Evolutionary conservation across 257 asterid species (phyloP).

Genomic region (Cynanchum wilfordii): DNA sequence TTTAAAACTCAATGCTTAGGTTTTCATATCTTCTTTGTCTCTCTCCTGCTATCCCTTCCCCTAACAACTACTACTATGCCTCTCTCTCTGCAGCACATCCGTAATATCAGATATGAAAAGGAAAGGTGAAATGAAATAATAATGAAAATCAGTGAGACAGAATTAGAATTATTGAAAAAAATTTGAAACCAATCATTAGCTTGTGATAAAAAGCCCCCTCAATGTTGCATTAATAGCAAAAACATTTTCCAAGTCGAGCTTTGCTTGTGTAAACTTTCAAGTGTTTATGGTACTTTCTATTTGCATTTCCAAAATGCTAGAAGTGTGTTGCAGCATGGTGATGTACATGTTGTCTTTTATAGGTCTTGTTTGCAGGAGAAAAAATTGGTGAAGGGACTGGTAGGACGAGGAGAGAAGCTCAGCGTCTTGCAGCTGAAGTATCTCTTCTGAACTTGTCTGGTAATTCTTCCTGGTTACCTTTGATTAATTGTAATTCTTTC

Average conservation of each 20-base stretch:
- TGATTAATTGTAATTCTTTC: slow-evolving; percentile 4
- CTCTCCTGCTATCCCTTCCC: neutral
- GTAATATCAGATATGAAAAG: neutral
- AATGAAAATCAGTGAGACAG: neutral
- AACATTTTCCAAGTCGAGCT: neutral
- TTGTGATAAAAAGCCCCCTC: neutral
- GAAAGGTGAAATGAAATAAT: neutral
- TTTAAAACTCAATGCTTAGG: neutral
- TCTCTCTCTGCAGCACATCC: neutral
- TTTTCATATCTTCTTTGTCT: neutral
- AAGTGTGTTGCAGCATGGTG: slow-evolving; percentile 10
- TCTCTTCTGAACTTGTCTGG: slow-evolving; percentile 86
- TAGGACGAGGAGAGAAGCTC: slow-evolving; percentile 92
- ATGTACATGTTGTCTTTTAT: slow-evolving; percentile 26
- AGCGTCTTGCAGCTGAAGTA: slow-evolving; percentile 65
- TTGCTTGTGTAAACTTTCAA: neutral
- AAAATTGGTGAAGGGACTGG: slow-evolving; percentile 84
- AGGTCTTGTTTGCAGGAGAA: slow-evolving; percentile 89
- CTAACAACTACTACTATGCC: no score
- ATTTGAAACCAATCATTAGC: neutral
- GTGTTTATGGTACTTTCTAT: neutral
- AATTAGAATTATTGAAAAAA: neutral
- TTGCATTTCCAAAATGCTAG: slow-evolving; percentile 1
- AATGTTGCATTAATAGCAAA: neutral
- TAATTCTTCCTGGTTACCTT: slow-evolving; percentile 19